phyloP scores from a whole-genome alignment of 179 eudicot genomes.

The Gypsophila paniculata region DNA sequence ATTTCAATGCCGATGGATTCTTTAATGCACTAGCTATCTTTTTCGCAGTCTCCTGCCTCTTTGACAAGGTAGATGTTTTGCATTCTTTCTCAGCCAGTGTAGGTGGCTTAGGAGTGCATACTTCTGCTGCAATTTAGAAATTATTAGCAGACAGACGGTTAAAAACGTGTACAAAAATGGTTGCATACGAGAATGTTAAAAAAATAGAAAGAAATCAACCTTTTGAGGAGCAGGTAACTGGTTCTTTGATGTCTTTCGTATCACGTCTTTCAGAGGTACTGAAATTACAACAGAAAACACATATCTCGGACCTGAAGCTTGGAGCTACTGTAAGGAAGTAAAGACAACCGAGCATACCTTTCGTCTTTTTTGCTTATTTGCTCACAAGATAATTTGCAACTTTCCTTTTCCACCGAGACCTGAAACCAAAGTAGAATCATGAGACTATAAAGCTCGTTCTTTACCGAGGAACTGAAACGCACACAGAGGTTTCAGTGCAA shows the following conservation, averaged over 20 bases:
- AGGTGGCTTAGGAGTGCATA: slow-evolving; percentile 60
- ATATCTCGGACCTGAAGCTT: slow-evolving; percentile 4
- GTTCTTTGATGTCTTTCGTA: slow-evolving; percentile 18
- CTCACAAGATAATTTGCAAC: slow-evolving; percentile 21
- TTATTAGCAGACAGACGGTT: background rate
- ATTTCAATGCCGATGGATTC: slow-evolving; percentile 61
- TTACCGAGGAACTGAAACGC: background rate
- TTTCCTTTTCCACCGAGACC: slow-evolving; percentile 25
- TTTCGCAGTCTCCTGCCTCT: slow-evolving; percentile 52
- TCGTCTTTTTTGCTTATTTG: slow-evolving; percentile 26
- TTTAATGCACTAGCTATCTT: slow-evolving; percentile 55
- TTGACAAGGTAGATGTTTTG: slow-evolving; percentile 27
- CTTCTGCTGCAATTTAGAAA: slow-evolving; percentile 28
- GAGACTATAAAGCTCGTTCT: background rate
- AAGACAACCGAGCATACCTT: slow-evolving; percentile 32
- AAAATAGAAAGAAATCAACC: slow-evolving; percentile 25
- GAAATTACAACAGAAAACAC: slow-evolving; percentile 11
- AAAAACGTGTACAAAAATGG: background rate
- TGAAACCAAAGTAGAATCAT: slow-evolving; percentile 12
- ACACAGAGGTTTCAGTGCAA: background rate
- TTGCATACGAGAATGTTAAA: background rate
- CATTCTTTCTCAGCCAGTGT: slow-evolving; percentile 28
- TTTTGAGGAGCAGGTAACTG: slow-evolving; percentile 20
- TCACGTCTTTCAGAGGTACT: slow-evolving; percentile 18
- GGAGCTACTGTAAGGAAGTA: background rate